A percentile compares a stretch with the other conserved stretches of the same genome.
phyloP scores from a whole-genome alignment of 345 rosid species.

The Eucalyptus albens region DNA sequence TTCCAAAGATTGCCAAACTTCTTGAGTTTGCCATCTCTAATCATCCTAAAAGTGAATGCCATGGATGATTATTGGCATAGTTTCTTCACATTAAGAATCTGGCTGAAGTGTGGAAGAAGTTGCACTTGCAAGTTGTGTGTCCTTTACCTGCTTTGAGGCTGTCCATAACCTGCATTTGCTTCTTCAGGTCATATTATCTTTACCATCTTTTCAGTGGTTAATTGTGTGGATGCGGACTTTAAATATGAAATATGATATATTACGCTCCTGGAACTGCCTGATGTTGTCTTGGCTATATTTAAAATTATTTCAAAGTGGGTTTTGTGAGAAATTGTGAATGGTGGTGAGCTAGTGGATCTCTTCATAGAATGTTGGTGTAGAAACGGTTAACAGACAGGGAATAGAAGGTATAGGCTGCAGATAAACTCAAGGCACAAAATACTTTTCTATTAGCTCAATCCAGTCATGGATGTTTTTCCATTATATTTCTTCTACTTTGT shows the following conservation, averaged over 20 bases:
- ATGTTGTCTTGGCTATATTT: not conserved
- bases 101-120: not conserved
- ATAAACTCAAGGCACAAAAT: not conserved
- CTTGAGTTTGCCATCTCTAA: not conserved
- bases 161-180: not conserved
- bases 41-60: not conserved
- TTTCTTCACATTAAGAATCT: not conserved
- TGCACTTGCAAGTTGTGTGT: not conserved
- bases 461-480: not conserved
- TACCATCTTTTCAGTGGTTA: not conserved
- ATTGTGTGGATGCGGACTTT: not conserved
- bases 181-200: not conserved
- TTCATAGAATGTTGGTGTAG: not conserved
- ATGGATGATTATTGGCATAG: not conserved
- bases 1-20: slow-evolving; percentile 3
- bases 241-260: not conserved
- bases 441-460: not conserved
- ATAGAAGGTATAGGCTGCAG: not conserved
- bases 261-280: not conserved
- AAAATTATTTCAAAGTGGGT: not conserved
- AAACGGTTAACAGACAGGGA: not conserved
- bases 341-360: not conserved
- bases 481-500: not conserved
- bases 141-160: not conserved
- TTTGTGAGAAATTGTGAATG: not conserved